A percentile compares a stretch with the other conserved stretches of the same genome.
phyloP scores from a whole-genome alignment of 306 rosid species.

The Quercus gilva region DNA sequence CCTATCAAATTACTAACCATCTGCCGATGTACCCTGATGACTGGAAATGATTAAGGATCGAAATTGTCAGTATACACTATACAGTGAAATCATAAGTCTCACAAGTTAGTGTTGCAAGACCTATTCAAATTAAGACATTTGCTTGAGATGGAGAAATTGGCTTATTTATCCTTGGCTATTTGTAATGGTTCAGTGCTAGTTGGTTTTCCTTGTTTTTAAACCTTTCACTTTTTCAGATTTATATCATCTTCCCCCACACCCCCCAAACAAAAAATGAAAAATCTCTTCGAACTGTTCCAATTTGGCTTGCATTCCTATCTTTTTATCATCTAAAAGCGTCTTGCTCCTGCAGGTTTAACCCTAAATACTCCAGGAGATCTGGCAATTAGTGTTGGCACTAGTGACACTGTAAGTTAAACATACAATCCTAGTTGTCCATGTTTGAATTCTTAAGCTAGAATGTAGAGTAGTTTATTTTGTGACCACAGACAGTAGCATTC shows the following conservation, averaged over 20 bases:
- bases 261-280: neutral
- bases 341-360: constrained; percentile 76
- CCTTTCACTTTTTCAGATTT: neutral
- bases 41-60: neutral
- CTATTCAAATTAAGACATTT: neutral
- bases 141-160: neutral
- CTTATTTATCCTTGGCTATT: neutral
- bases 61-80: neutral
- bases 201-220: neutral
- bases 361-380: constrained; percentile 91
- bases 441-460: neutral
- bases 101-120: neutral
- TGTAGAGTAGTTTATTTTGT: neutral
- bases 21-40: neutral
- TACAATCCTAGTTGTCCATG: neutral
- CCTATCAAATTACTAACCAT: neutral
- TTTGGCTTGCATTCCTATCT: neutral
- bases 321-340: constrained; percentile 6
- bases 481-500: constrained; percentile 1
- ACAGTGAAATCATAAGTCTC: neutral
- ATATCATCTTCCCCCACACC: neutral
- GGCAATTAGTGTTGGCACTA: constrained; percentile 95
- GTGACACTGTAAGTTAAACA: constrained; percentile 80
- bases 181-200: neutral
- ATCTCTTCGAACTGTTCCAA: neutral